Conservation (phyloP, 768 basidiomycete species). For the Termitomyces sp. region DNA sequence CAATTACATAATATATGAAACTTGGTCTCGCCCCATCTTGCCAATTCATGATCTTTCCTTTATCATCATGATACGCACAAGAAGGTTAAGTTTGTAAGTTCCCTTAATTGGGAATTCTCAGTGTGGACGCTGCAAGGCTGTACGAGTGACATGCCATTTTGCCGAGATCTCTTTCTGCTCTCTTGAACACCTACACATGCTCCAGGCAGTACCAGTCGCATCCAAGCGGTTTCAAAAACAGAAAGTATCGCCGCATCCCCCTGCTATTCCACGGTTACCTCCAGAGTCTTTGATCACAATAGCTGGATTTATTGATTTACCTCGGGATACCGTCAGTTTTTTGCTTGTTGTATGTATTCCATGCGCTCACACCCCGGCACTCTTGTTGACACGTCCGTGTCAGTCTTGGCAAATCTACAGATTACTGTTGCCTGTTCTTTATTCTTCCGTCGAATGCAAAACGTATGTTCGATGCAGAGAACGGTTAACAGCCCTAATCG, state of each 20-base stretch:
- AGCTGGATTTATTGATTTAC: constrained; percentile 8
- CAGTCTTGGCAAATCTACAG: constrained; percentile 7
- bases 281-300: constrained; percentile 10
- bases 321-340: constrained; percentile 12
- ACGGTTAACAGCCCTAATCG: constrained; percentile 11
- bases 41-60: neutral
- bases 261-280: constrained; percentile 2
- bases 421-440: constrained; percentile 11
- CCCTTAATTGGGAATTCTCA: neutral
- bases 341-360: constrained; percentile 8
- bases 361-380: neutral
- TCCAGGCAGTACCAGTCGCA: neutral
- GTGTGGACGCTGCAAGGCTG: constrained; percentile 3
- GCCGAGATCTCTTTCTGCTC: neutral
- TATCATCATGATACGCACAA: neutral
- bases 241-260: neutral
- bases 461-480: constrained; percentile 13
- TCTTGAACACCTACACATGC: neutral
- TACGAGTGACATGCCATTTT: constrained; percentile 2
- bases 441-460: constrained; percentile 11
- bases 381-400: neutral
- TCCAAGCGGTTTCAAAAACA: neutral
- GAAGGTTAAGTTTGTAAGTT: neutral
- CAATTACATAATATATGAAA: neutral
- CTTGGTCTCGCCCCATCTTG: neutral